Percentiles rank a stretch among this genome's conserved stretches.
Conservation (phyloP, 768 basidiomycete genomes). For the Mycena galericulata region DNA sequence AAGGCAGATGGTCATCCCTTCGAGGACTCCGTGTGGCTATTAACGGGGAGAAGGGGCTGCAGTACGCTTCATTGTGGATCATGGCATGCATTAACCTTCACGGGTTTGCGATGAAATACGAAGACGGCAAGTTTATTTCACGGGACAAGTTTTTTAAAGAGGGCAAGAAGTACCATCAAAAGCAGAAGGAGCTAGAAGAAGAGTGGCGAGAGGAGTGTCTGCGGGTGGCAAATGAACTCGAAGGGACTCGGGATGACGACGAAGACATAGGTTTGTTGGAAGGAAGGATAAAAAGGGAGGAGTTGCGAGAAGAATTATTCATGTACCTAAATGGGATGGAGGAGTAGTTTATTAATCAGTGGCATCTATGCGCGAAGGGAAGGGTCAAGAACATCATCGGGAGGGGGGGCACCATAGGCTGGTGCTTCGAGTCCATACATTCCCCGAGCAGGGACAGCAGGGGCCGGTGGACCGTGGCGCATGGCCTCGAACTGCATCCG, state of each 20-base stretch:
- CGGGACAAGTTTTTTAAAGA: too few relatives aligned
- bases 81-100: not conserved
- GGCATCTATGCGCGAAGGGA: not conserved
- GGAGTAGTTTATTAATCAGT: not conserved
- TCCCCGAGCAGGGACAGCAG: not conserved
- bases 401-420: constrained; percentile 1
- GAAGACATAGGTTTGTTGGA: too few relatives aligned
- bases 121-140: too few relatives aligned
- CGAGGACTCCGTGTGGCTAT: not conserved
- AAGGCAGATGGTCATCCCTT: not conserved
- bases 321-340: not conserved
- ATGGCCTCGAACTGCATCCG: not conserved
- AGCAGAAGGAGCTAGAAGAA: not conserved
- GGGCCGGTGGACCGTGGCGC: too few relatives aligned
- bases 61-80: not conserved
- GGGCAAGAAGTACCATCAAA: not conserved
- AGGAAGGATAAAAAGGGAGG: too few relatives aligned
- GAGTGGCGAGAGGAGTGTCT: too few relatives aligned
- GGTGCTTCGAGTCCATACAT: not conserved
- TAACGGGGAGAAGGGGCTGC: not conserved
- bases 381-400: not conserved
- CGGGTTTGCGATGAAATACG: not conserved
- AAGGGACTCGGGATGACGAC: not conserved
- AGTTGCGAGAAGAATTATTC: too few relatives aligned
- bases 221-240: not conserved